Evolutionary conservation across 1,139 yeast species (phyloP).

Genomic region (Suhomyces panamericanus): DNA sequence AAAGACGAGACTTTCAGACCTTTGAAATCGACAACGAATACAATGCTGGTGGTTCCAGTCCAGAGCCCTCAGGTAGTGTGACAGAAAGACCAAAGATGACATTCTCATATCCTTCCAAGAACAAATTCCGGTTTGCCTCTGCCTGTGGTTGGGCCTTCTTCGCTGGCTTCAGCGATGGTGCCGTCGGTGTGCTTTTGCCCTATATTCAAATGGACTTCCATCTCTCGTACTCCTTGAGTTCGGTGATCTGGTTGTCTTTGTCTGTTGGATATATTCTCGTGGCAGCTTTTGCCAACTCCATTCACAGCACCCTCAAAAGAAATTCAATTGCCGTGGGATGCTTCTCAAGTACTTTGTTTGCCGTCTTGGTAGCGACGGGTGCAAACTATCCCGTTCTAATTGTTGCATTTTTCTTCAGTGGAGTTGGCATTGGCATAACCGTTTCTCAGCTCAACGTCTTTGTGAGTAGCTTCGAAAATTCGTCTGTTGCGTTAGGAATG

Average conservation of each 20-base stretch:
- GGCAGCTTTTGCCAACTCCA: slow-evolving; percentile 33
- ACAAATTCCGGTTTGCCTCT: slow-evolving; percentile 41
- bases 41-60: not conserved
- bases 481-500: slow-evolving; percentile 17
- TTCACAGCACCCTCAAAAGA: slow-evolving; percentile 40
- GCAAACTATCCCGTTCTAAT: slow-evolving; percentile 22
- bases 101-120: slow-evolving; percentile 39
- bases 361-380: slow-evolving; percentile 37
- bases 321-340: slow-evolving; percentile 39
- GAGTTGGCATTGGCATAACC: slow-evolving; percentile 19
- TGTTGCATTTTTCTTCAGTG: slow-evolving; percentile 20
- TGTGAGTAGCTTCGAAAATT: slow-evolving; percentile 18
- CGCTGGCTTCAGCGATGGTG: slow-evolving; percentile 36
- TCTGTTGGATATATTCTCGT: slow-evolving; percentile 42
- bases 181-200: slow-evolving; percentile 47
- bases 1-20: not conserved
- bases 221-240: slow-evolving; percentile 43
- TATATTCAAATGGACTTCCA: slow-evolving; percentile 39
- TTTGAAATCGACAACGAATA: slow-evolving; percentile 4
- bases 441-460: slow-evolving; percentile 20
- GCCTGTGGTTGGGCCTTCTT: slow-evolving; percentile 39
- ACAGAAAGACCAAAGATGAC: slow-evolving; percentile 20
- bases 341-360: slow-evolving; percentile 35
- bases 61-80: not conserved
- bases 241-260: slow-evolving; percentile 45